Conservation (phyloP, 805 yeast genomes). For the Candida anglica region DNA sequence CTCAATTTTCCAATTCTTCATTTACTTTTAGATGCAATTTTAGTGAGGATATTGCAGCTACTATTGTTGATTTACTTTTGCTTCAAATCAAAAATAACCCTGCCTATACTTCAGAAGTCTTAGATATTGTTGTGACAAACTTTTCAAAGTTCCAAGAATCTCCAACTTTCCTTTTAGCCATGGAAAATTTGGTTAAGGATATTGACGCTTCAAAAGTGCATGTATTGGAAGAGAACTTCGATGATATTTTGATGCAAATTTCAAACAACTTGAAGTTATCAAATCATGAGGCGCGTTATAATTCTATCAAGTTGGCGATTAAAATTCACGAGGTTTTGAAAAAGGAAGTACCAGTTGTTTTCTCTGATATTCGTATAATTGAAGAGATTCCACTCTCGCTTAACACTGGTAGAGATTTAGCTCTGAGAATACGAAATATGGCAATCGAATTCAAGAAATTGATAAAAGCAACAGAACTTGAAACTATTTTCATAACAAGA, state of each 20-base stretch:
- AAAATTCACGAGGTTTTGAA: constrained; percentile 19
- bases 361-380: constrained; percentile 53
- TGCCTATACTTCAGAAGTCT: constrained; percentile 9
- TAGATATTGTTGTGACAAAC: constrained; percentile 12
- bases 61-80: constrained; percentile 29
- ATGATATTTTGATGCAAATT: constrained; percentile 9
- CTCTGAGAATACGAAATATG: constrained; percentile 60
- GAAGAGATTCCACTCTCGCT: constrained; percentile 74
- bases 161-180: constrained; percentile 31
- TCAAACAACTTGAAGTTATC: constrained; percentile 42
- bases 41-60: constrained; percentile 39
- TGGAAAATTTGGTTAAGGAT: constrained; percentile 20
- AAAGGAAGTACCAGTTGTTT: constrained; percentile 29
- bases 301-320: constrained; percentile 47
- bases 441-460: constrained; percentile 37
- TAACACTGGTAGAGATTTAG: constrained; percentile 68
- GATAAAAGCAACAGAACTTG: constrained; percentile 13
- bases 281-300: constrained; percentile 46
- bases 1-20: constrained; percentile 7
- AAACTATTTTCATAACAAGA: constrained; percentile 27
- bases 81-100: constrained; percentile 14
- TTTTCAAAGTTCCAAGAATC: constrained; percentile 29
- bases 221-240: constrained; percentile 4
- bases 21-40: constrained; percentile 16
- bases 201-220: neutral